Evolutionary conservation across 495 filamentous ascomycete genomes (phyloP).

Genomic region (Annulohypoxylon moriforme): DNA sequence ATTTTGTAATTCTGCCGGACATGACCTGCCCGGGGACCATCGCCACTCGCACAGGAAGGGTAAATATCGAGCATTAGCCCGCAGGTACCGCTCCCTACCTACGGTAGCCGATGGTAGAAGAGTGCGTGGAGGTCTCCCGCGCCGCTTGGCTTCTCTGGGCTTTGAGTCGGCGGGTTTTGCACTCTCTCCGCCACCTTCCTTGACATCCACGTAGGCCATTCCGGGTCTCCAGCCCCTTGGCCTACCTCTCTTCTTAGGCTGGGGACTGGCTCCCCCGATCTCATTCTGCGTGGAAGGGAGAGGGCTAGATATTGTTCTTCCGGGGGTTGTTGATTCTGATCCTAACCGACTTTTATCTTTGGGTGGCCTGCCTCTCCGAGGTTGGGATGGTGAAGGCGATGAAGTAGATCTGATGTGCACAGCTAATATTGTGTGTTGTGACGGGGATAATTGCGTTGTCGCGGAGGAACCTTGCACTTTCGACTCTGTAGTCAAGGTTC

Average conservation of each 20-base stretch:
- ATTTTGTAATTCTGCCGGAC: slow-evolving; percentile 79
- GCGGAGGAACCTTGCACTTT: slow-evolving; percentile 10
- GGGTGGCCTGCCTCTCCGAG: not conserved
- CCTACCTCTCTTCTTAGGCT: slow-evolving; percentile 44
- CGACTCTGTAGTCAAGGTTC: not conserved
- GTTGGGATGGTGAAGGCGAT: slow-evolving; percentile 38
- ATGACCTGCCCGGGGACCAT: slow-evolving; percentile 46
- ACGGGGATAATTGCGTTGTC: slow-evolving; percentile 12
- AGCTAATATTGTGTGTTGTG: slow-evolving; percentile 29
- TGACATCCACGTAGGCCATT: slow-evolving; percentile 26
- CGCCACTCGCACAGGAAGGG: slow-evolving; percentile 58
- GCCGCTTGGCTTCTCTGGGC: slow-evolving; percentile 37
- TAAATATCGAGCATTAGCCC: slow-evolving; percentile 36
- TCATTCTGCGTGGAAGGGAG: not conserved
- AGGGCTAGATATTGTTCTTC: not conserved
- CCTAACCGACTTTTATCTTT: not conserved
- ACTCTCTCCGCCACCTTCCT: slow-evolving; percentile 9
- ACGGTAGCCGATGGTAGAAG: slow-evolving; percentile 22
- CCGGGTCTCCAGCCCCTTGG: slow-evolving; percentile 45
- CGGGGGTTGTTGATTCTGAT: not conserved
- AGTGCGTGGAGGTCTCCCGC: slow-evolving; percentile 40
- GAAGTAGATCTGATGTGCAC: slow-evolving; percentile 44
- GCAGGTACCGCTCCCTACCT: slow-evolving; percentile 44
- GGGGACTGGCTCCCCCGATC: slow-evolving; percentile 6
- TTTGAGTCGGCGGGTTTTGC: slow-evolving; percentile 10